Conservation (phyloP, 805 yeast genomes). For the Pichia cabralensis region DNA sequence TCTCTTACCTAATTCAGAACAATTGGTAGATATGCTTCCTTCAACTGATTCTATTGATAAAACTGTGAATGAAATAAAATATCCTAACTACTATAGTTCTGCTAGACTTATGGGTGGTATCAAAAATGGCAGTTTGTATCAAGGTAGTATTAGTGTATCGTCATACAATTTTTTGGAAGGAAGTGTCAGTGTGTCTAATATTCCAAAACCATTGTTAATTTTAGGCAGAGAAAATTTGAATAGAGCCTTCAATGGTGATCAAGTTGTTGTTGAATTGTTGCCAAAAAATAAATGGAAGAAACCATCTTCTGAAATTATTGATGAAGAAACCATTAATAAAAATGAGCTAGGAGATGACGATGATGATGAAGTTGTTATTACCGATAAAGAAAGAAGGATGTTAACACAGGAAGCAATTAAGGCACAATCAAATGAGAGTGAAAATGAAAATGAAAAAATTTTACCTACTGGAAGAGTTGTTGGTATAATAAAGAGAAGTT, state of each 20-base stretch:
- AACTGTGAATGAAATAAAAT: slow-evolving; percentile 41
- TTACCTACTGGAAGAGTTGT: slow-evolving; percentile 95
- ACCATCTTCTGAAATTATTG: slow-evolving; percentile 71
- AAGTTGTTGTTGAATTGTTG: slow-evolving; percentile 80
- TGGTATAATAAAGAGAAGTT: slow-evolving; percentile 77
- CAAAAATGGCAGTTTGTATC: slow-evolving; percentile 76
- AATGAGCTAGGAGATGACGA: slow-evolving; percentile 50
- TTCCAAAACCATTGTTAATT: slow-evolving; percentile 72
- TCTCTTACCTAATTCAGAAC: slow-evolving; percentile 59
- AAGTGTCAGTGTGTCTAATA: slow-evolving; percentile 56
- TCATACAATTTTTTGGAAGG: slow-evolving; percentile 88
- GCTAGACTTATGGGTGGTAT: slow-evolving; percentile 87
- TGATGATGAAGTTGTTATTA: slow-evolving; percentile 35
- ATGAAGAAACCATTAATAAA: slow-evolving; percentile 56
- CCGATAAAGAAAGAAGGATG: slow-evolving; percentile 62
- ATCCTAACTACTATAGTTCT: slow-evolving; percentile 68
- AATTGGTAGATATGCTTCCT: slow-evolving; percentile 71
- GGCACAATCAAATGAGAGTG: slow-evolving; percentile 37
- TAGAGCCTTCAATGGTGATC: slow-evolving; percentile 87
- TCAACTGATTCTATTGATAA: slow-evolving; percentile 31
- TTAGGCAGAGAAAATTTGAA: slow-evolving; percentile 79
- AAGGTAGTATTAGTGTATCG: slow-evolving; percentile 72
- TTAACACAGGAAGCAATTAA: slow-evolving; percentile 69
- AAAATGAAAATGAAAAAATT: slow-evolving; percentile 36
- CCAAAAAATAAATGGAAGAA: slow-evolving; percentile 84